Conservation (phyloP, 169 alveolate species). For the Plasmodium vivax region DNA sequence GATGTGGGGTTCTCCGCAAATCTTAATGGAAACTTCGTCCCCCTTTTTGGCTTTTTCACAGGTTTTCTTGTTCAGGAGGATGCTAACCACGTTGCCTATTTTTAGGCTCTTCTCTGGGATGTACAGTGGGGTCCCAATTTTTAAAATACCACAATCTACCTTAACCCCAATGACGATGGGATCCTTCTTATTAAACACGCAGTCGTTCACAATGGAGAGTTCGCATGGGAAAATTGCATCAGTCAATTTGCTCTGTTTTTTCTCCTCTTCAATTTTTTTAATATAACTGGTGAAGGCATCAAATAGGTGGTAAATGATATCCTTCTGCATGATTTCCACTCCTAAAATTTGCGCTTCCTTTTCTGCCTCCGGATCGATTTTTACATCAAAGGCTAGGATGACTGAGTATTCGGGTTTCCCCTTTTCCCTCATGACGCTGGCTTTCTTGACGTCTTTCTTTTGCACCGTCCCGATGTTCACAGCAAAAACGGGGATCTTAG, state of each 20-base stretch:
- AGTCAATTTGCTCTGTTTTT: slow-evolving; percentile 71
- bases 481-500: slow-evolving; percentile 96
- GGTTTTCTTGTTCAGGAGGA: slow-evolving; percentile 94
- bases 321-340: slow-evolving; percentile 97
- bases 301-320: slow-evolving; percentile 98
- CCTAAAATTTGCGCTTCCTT: slow-evolving; percentile 97
- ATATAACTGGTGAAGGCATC: slow-evolving; percentile 96
- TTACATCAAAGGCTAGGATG: slow-evolving; percentile 98
- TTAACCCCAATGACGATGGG: slow-evolving; percentile 98
- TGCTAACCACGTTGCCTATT: slow-evolving; percentile 96
- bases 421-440: slow-evolving; percentile 94
- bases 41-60: slow-evolving; percentile 93
- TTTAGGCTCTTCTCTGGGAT: slow-evolving; percentile 92
- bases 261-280: slow-evolving; percentile 91
- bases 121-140: slow-evolving; percentile 95
- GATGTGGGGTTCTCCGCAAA: slow-evolving; percentile 91
- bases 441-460: slow-evolving; percentile 97
- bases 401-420: slow-evolving; percentile 96
- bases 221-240: slow-evolving; percentile 97
- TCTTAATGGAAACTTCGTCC: slow-evolving; percentile 91
- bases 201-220: slow-evolving; percentile 92
- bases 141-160: slow-evolving; percentile 94
- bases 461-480: slow-evolving; percentile 99
- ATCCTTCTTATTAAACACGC: slow-evolving; percentile 95
- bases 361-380: slow-evolving; percentile 96